Percentiles rank a stretch among this genome's conserved stretches.
These are phyloP conservation scores for Aspergillus sp. DNA, from an alignment of 2,329 filamentous ascomycete genomes.

Conservation along the genomic window DNA sequence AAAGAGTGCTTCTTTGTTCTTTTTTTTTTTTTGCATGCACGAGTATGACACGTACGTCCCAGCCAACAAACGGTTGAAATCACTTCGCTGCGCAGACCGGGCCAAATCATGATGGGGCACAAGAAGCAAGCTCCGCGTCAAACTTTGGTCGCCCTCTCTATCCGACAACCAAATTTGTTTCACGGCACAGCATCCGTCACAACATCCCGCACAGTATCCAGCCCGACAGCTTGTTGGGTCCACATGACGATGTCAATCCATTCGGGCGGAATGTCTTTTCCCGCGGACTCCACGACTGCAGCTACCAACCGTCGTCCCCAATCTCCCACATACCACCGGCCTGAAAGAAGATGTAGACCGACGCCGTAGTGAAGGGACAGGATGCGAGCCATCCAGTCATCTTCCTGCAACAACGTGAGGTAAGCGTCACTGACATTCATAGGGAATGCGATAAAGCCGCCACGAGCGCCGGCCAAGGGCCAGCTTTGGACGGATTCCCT, in stretches of 20 bases:
- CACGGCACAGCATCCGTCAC: slow-evolving; percentile 3
- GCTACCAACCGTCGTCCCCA: slow-evolving; percentile 23
- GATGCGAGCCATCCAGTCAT: slow-evolving; percentile 24
- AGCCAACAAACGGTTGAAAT: too few relatives aligned
- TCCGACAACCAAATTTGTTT: background rate
- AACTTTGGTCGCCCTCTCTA: too few relatives aligned
- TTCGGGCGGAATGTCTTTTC: slow-evolving; percentile 15
- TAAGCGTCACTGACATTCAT: slow-evolving; percentile 21
- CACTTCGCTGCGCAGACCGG: too few relatives aligned
- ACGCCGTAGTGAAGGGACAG: slow-evolving; percentile 25
- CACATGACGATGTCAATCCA: slow-evolving; percentile 23
- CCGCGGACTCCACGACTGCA: slow-evolving; percentile 18
- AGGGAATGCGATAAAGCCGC: slow-evolving; percentile 24
- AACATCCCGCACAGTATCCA: background rate
- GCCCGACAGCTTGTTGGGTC: slow-evolving; percentile 17
- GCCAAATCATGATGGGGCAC: too few relatives aligned
- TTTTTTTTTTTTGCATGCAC: too few relatives aligned
- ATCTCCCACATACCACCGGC: slow-evolving; percentile 27
- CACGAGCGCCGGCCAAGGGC: slow-evolving; percentile 21
- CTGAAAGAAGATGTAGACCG: slow-evolving; percentile 23
- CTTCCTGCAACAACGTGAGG: slow-evolving; percentile 17
- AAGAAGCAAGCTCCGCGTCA: too few relatives aligned
- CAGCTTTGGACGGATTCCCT: slow-evolving; percentile 20
- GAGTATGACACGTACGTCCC: too few relatives aligned
- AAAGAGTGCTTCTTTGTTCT: too few relatives aligned